A percentile compares a stretch with the other conserved stretches of the same genome.
Evolutionary conservation across 495 filamentous ascomycete genomes (phyloP).

Genomic region (Neurospora sp.): DNA sequence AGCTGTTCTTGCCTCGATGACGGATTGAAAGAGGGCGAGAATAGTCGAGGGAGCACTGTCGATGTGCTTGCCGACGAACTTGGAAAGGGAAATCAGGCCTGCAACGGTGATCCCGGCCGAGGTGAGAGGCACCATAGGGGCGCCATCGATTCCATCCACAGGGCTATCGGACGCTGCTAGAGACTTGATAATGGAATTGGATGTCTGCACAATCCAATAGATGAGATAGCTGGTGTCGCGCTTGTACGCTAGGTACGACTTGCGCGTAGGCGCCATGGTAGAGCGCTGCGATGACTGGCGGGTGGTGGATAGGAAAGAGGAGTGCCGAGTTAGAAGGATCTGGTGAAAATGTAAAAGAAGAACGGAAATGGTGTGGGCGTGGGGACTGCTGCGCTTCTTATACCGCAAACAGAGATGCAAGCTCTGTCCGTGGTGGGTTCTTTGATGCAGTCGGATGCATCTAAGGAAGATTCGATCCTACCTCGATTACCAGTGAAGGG

Average conservation of each 20-base stretch:
- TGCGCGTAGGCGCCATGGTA: background rate
- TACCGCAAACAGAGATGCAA: too few relatives aligned
- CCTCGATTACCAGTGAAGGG: too few relatives aligned
- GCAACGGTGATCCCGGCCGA: constrained; percentile 17
- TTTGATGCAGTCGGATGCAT: too few relatives aligned
- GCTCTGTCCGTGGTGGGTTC: too few relatives aligned
- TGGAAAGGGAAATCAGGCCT: constrained; percentile 19
- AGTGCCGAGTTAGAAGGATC: too few relatives aligned
- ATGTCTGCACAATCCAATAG: constrained; percentile 31
- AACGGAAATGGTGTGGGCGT: too few relatives aligned
- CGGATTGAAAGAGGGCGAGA: constrained; percentile 20
- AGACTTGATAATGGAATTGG: constrained; percentile 7
- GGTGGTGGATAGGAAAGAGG: too few relatives aligned
- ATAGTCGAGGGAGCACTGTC: constrained; percentile 17
- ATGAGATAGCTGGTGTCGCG: constrained; percentile 27
- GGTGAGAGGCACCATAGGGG: background rate
- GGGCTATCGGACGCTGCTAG: too few relatives aligned
- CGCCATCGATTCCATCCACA: background rate
- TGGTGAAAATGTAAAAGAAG: too few relatives aligned
- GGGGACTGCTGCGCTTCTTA: too few relatives aligned
- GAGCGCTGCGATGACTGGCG: too few relatives aligned
- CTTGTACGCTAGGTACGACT: constrained; percentile 29
- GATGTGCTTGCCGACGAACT: constrained; percentile 25
- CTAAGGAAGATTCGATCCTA: too few relatives aligned
- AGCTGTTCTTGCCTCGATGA: constrained; percentile 21